Percentiles rank a stretch among this genome's conserved stretches.
Conservation (phyloP, 495 filamentous ascomycete species). For the Aspergillus nidulans region DNA sequence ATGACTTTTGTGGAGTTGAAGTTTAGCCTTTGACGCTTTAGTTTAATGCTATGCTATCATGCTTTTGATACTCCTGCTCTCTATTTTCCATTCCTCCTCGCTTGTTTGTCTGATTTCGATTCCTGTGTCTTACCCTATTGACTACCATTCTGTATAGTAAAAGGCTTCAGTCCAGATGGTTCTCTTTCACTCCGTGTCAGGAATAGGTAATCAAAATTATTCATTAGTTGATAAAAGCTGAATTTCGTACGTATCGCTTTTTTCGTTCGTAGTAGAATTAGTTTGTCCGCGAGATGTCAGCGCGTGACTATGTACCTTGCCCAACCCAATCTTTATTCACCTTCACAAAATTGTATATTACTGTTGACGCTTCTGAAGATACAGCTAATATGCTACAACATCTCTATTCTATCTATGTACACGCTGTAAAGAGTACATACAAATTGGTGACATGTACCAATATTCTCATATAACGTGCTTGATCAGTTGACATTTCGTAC, state of each 20-base stretch:
- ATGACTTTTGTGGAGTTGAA: constrained; percentile 1
- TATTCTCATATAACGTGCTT: background rate
- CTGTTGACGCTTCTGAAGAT: too few species aligned
- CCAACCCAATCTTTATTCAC: too few species aligned
- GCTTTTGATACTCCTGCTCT: background rate
- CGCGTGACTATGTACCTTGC: too few species aligned
- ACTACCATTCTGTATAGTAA: constrained; percentile 11
- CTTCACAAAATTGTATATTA: too few species aligned
- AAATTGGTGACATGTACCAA: background rate
- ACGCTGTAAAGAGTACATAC: background rate
- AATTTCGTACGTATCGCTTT: too few species aligned
- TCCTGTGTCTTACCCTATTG: background rate
- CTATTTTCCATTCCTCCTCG: background rate
- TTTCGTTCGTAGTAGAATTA: too few species aligned
- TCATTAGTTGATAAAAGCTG: background rate
- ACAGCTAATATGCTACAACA: too few species aligned
- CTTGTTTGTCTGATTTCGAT: background rate
- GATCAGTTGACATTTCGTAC: constrained; percentile 39
- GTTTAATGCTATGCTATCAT: background rate
- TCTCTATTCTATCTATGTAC: constrained; percentile 1
- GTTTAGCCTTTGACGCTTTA: background rate
- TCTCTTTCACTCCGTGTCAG: background rate
- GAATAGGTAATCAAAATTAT: background rate
- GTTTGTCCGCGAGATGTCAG: too few species aligned
- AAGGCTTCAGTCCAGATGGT: constrained; percentile 6